phyloP scores from a whole-genome alignment of 1,139 yeast species.

The Geotrichum fermentans region DNA sequence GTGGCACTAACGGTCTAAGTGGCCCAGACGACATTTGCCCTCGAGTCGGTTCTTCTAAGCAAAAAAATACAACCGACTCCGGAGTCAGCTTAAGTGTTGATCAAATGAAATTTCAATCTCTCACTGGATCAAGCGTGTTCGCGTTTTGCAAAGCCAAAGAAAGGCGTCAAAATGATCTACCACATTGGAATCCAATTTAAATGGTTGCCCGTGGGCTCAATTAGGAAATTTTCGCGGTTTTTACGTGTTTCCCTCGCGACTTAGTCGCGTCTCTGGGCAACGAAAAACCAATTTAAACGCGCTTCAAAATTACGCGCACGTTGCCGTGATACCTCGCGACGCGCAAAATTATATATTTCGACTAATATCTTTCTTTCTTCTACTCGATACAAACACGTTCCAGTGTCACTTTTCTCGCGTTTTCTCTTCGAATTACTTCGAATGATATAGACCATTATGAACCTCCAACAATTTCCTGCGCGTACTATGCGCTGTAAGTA shows the following conservation, averaged over 20 bases:
- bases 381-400: not conserved
- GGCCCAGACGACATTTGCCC: no score
- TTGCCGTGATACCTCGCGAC: conserved; percentile 8
- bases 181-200: no score
- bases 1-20: no score
- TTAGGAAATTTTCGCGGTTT: conserved; percentile 1
- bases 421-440: conserved; percentile 3
- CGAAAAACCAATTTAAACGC: not conserved
- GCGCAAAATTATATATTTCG: not conserved
- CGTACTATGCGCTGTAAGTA: conserved; percentile 27
- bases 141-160: no score
- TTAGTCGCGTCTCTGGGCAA: not conserved
- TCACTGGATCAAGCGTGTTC: no score
- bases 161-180: no score
- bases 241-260: not conserved
- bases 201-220: no score
- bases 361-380: not conserved
- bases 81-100: no score
- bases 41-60: no score
- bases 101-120: no score
- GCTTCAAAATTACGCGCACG: conserved; percentile 9
- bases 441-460: no score
- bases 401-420: not conserved
- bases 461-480: conserved; percentile 16
- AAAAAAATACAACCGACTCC: no score